Conservation (phyloP, 495 filamentous ascomycete genomes). For the Penicillium ochrochloron region DNA sequence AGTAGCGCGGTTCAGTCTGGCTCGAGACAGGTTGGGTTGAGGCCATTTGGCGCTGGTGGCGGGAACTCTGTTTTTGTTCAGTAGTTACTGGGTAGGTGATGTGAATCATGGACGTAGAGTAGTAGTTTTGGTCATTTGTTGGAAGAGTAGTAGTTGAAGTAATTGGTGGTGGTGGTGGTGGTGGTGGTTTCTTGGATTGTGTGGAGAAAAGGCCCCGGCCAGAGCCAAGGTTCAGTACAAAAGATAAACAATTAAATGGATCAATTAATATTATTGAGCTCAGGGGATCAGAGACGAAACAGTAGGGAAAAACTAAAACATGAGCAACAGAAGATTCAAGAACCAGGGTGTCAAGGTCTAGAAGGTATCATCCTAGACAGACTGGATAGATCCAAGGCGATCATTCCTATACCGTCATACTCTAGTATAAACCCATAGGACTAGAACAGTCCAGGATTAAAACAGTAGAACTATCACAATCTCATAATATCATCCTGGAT, state of each 20-base stretch:
- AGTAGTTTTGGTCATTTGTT: too few species aligned
- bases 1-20: slow-evolving; percentile 16
- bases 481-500: not conserved
- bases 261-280: not conserved
- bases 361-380: not conserved
- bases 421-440: not conserved
- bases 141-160: too few species aligned
- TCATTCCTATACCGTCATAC: not conserved
- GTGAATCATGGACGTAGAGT: too few species aligned
- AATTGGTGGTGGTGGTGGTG: too few species aligned
- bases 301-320: not conserved
- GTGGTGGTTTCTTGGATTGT: not conserved
- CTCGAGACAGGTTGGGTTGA: slow-evolving; percentile 6
- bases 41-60: slow-evolving; percentile 29
- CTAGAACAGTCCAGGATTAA: not conserved
- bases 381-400: slow-evolving; percentile 9
- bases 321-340: too few species aligned
- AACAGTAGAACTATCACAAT: not conserved
- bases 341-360: not conserved
- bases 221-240: slow-evolving; percentile 7
- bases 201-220: slow-evolving; percentile 3
- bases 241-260: not conserved
- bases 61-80: slow-evolving; percentile 6
- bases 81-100: not conserved
- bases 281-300: not conserved